Base-by-base conservation (phyloP, 23 red algal genomes). In the Gracilariopsis chorda region DNA sequence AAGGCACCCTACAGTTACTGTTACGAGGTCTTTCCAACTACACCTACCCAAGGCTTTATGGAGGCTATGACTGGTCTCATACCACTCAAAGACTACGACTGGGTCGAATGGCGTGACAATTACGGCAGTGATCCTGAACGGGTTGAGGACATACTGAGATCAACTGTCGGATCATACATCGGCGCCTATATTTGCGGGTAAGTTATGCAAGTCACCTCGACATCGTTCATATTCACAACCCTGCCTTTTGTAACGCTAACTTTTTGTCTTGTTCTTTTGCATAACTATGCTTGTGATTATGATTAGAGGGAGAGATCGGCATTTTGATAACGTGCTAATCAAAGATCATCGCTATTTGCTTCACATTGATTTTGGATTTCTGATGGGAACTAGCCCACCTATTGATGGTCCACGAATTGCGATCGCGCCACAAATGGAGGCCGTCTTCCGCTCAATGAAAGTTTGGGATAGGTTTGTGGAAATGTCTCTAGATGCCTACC, bases 311-410 rank as follows among this genome's bases (percentile, higher is more conserved):
- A 76, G 85, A 76, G 92, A 94, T 73, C 57, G 92, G 48, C 92
- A 94, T 74, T 88, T 78, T 32, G 81, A 94, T 34, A 94, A 94
- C 40, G 84, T 94, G 29, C 48, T 88, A 28, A 87, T 94, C 44
- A 80, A 94, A 48, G 82, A 88, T 43, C n/a, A 87, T 62, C 40
- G 48, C 41, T 75, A 86, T 55, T 37, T 94, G 40, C 28, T 94
- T 14, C 92, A 94, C 48, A 94, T 94, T 77, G 92, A 94, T 48
- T 94, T 94, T 58, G 92, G 92, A 47, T 94, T 87, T 49, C 65
- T 94, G 11, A 63, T 88, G 46, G 75, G 72, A 11, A 80, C 82
- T 7, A 75, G 55, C 30, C 91, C 91, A 27, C 92, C 92, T 9
- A 94, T 94, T 68, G 92, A 94, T 80, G 92, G 92, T 25, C 92